Evolutionary conservation across 148 eudicot species (phyloP), one percentile per base, ranked within the genome.

Genomic region (Rhododendron ovatum): DNA sequence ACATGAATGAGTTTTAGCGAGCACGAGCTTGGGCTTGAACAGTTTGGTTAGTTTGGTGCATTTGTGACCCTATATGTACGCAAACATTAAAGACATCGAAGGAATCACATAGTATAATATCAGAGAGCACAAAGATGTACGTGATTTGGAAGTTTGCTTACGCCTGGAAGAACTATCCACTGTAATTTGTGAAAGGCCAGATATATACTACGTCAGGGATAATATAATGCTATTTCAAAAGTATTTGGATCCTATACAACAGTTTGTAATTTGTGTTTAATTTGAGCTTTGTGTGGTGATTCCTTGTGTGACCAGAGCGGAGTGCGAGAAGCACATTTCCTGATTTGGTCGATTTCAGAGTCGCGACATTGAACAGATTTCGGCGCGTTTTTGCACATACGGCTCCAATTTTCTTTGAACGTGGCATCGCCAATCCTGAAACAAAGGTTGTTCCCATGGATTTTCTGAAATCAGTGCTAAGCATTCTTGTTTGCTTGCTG

Each of bases 281-380:
- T 75, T 2, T 1, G 33, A 7, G 9, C 41, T n/a, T 20, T 17
- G 13, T 48, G 81, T 30, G 73, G 37, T 71, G 2, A 28, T 69
- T 69, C 28, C 8, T 78, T 81, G 81, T 51, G 88, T 50, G 86
- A 86, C 78, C 92, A 97, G 99, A 97, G 89, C 86, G 92, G 85
- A 97, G 99, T 84, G 98, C 99, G 7, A 89, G 98, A 92, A 95
- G 98, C 90, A 97, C 99, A 20, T 97, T 97, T 90, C 99, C 99
- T 12, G 92, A 97, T 51, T 86, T 97, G 88, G 86, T 89, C 57
- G 90, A 91, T 88, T 97, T 97, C 89, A 92, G 98, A 91, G 78
- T 93, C 14, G 98, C 94, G 28, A 92, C 89, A 86, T 82, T 97
- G 92, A 92, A 86, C 67, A 98, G 98, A 53, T 97, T 97, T 88